Percentiles rank a stretch among this genome's conserved stretches.
Evolutionary conservation across 371 early-diverging fungal species (phyloP).

Genomic region (Syncephalastrum sp.): DNA sequence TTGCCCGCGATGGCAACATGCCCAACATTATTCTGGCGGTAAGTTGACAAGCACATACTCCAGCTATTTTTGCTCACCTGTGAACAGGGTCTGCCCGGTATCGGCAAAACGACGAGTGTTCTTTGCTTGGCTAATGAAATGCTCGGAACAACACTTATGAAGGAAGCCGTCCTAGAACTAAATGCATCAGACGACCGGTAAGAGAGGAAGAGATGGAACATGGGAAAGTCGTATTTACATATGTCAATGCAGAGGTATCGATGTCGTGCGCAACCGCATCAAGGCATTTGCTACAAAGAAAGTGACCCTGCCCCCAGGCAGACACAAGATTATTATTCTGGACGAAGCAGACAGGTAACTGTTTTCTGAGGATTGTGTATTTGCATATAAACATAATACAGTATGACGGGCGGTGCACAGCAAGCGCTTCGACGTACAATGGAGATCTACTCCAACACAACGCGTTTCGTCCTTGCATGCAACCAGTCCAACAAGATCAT

Average conservation of each 20-base stretch:
- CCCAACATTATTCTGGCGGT: conserved; percentile 97
- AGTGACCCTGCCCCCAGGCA: conserved; percentile 85
- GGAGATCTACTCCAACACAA: conserved; percentile 95
- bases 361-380: not conserved
- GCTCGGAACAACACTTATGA: conserved; percentile 72
- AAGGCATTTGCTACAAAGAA: conserved; percentile 99
- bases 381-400: conserved; percentile 11
- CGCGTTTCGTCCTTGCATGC: conserved; percentile 98
- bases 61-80: too few relatives aligned
- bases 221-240: not conserved
- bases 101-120: conserved; percentile 99
- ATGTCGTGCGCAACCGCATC: conserved; percentile 96
- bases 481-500: conserved; percentile 97
- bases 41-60: conserved; percentile 13
- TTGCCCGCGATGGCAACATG: conserved; percentile 91
- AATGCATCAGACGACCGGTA: conserved; percentile 99
- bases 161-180: conserved; percentile 92
- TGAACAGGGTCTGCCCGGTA: conserved; percentile 92
- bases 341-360: conserved; percentile 94
- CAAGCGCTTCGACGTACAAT: conserved; percentile 97
- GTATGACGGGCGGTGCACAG: conserved; percentile 93
- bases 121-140: conserved; percentile 88
- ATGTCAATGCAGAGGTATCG: conserved; percentile 80
- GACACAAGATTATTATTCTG: conserved; percentile 95
- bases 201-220: not conserved